Base-by-base conservation (phyloP, 176 grass and related monocot species). In the Oryza glumipatula region DNA sequence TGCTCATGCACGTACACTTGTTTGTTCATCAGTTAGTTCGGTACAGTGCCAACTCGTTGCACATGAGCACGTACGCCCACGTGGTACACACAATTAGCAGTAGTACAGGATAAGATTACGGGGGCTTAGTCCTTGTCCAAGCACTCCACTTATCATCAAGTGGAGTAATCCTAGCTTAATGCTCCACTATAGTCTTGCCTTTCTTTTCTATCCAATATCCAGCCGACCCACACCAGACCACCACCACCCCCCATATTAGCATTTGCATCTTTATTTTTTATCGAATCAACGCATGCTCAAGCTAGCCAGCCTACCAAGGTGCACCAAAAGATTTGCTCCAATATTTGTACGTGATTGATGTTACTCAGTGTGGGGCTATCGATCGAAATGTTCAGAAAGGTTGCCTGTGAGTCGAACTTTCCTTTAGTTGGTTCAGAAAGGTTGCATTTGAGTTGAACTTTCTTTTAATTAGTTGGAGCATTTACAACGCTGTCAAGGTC, bases 161-260 rank as follows among this genome's bases (percentile, higher is more conserved):
- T 83, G 71, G 24, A 14, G 9, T 33, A 2, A 22, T 48, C 6
- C 22, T 15, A 38, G 47, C 35, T 30, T 70, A 85, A 61, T 85
- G 83, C 76, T 73, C 84, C 76, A 79, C 41, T 13, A 74, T 77
- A 26, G 47, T 5, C 1, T 14, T 49, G 10, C 12, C 3, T 48
- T 48, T 48, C 46, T 48, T 48, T 48, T 65, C 52, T 49, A 48
- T 65, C 76, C 54, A 19, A 26, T 43, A 26, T 43, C 69, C 9
- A 84, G 36, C 66, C 84, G 52, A 65, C 84, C 76, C 76, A 79
- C 30, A 32, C 68, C 49, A 48, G 11, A 28, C 70, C 13, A 41
- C 39, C 39, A 30, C 32, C 73, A 68, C 46, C 65, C 32, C 21
- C 6, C 2, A 35, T 9, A 8, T n/a, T 28, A 48, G 12, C 47